Conservation (phyloP, 2,329 filamentous ascomycete species). For the Thielaviopsis euricoi region DNA sequence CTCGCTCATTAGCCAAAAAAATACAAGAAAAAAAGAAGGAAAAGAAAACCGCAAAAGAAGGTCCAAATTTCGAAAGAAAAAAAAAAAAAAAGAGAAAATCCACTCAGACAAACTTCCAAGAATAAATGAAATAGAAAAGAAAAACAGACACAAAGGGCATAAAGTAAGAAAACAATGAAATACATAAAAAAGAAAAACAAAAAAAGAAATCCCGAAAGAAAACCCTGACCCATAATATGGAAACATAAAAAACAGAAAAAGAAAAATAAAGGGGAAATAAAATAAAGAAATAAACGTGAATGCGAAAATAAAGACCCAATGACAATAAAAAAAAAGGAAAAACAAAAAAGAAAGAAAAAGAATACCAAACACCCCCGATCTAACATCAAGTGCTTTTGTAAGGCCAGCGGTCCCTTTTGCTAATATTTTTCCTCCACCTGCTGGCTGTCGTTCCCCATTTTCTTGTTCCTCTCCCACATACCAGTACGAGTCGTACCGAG, state of each 20-base stretch:
- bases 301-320: conserved; percentile 15
- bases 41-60: conserved; percentile 11
- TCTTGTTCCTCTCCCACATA: neutral
- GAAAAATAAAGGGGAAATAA: conserved; percentile 14
- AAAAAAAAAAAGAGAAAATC: conserved; percentile 14
- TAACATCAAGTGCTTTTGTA: conserved; percentile 8
- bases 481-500: no score
- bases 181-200: conserved; percentile 18
- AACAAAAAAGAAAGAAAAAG: conserved; percentile 10
- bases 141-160: neutral
- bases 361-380: conserved; percentile 7
- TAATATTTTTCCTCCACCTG: neutral
- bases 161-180: conserved; percentile 14
- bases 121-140: conserved; percentile 1
- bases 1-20: conserved; percentile 13
- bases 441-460: neutral
- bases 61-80: no score
- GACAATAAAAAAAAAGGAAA: conserved; percentile 17
- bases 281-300: conserved; percentile 14
- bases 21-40: conserved; percentile 30
- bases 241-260: conserved; percentile 16
- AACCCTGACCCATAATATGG: neutral
- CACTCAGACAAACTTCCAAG: neutral
- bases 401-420: neutral
- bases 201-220: conserved; percentile 10